These are phyloP conservation scores for Phaseolus lunatus DNA, from an alignment of 306 rosid species.

Conservation along the genomic window DNA sequence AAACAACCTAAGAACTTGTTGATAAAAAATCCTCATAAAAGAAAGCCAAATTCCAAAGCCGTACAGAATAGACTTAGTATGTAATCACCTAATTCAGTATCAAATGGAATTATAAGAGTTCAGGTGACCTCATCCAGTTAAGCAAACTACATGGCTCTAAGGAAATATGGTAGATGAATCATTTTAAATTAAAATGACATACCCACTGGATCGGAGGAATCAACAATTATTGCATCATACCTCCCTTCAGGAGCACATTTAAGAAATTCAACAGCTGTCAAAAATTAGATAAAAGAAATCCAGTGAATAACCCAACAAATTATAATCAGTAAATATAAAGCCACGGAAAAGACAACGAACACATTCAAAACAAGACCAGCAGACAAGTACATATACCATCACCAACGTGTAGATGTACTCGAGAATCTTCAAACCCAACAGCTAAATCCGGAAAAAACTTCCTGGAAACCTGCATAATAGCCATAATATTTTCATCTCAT, in stretches of 20 bases:
- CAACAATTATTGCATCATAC: slow-evolving; percentile 93
- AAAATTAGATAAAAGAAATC: slow-evolving; percentile 7
- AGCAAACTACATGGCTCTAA: background rate
- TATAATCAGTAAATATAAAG: slow-evolving; percentile 24
- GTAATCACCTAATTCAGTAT: background rate
- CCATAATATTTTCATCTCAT: slow-evolving; percentile 38
- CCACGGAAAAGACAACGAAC: background rate
- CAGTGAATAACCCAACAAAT: slow-evolving; percentile 28
- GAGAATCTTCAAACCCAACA: slow-evolving; percentile 92
- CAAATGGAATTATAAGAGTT: slow-evolving; percentile 22
- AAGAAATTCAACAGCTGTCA: slow-evolving; percentile 85
- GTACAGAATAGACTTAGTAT: background rate
- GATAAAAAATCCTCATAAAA: slow-evolving; percentile 6
- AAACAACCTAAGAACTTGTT: slow-evolving; percentile 7
- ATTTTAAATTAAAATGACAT: slow-evolving; percentile 42
- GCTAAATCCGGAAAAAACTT: slow-evolving; percentile 83
- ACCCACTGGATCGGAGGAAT: slow-evolving; percentile 99
- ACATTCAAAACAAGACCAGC: slow-evolving; percentile 26
- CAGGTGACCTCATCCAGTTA: slow-evolving; percentile 8
- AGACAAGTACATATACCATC: slow-evolving; percentile 69
- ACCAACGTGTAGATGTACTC: slow-evolving; percentile 89
- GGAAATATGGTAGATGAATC: background rate
- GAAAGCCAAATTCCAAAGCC: background rate
- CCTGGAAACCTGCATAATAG: slow-evolving; percentile 73
- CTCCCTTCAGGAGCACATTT: slow-evolving; percentile 69